Evolutionary conservation across 2,329 filamentous ascomycete species (phyloP).

Genomic region (Rhynchosporium secalis): DNA sequence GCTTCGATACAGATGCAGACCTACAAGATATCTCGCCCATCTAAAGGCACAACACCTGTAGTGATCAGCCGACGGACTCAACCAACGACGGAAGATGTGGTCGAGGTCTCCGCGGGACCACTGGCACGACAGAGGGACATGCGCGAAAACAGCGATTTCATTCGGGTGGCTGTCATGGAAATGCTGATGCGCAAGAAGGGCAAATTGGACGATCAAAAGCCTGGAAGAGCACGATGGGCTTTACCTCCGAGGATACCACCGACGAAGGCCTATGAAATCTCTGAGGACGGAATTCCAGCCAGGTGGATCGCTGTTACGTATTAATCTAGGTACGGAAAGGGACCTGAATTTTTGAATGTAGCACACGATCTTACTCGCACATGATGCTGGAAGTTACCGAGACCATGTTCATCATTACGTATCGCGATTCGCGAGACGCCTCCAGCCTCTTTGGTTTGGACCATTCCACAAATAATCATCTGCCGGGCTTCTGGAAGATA

Average conservation of each 20-base stretch:
- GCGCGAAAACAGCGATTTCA: constrained; percentile 70
- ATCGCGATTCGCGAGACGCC: constrained; percentile 10
- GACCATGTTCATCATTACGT: constrained; percentile 17
- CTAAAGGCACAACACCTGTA: constrained; percentile 43
- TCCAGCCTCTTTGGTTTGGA: constrained; percentile 8
- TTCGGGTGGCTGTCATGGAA: constrained; percentile 69
- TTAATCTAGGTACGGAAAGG: constrained; percentile 7
- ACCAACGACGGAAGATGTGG: constrained; percentile 36
- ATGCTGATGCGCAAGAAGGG: constrained; percentile 69
- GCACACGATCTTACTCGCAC: constrained; percentile 13
- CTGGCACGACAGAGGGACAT: constrained; percentile 62
- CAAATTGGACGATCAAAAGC: constrained; percentile 64
- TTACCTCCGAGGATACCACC: constrained; percentile 63
- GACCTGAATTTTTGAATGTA: constrained; percentile 9
- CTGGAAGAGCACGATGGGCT: constrained; percentile 67
- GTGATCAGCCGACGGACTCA: constrained; percentile 37
- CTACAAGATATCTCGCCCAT: constrained; percentile 49
- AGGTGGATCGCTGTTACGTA: constrained; percentile 52
- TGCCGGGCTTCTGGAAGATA: constrained; percentile 24
- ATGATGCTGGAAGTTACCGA: constrained; percentile 1
- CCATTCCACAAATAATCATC: constrained; percentile 10
- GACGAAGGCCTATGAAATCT: constrained; percentile 56
- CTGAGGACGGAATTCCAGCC: constrained; percentile 57
- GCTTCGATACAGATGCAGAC: constrained; percentile 73
- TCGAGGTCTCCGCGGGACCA: constrained; percentile 44